phyloP scores from a whole-genome alignment of 2,329 filamentous ascomycete species.

The Pestalotiopsis sp. region DNA sequence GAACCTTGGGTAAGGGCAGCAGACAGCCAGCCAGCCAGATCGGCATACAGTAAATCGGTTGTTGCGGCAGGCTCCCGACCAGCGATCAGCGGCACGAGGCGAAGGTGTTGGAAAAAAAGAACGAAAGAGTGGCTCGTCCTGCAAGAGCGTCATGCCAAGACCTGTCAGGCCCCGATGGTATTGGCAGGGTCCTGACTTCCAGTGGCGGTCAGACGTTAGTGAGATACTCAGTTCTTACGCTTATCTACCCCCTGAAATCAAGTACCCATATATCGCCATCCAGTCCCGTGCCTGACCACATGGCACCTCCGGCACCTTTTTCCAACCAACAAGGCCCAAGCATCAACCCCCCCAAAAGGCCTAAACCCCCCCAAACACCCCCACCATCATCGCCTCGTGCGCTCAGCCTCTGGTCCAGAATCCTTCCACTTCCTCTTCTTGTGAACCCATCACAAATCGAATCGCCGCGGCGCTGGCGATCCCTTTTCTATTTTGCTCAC shows the following conservation, averaged over 20 bases:
- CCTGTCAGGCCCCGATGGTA: background rate
- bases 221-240: background rate
- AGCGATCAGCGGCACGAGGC: background rate
- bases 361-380: background rate
- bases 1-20: background rate
- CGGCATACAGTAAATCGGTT: background rate
- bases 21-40: too few species aligned
- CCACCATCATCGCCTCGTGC: constrained; percentile 6
- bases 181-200: background rate
- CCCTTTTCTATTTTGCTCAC: background rate
- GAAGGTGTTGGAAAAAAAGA: background rate
- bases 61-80: background rate
- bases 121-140: background rate
- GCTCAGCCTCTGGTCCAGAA: constrained; percentile 4
- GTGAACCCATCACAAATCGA: background rate
- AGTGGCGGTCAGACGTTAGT: background rate
- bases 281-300: background rate
- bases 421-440: background rate
- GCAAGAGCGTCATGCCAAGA: background rate
- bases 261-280: background rate
- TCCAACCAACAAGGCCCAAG: background rate
- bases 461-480: constrained; percentile 6
- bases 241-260: too few species aligned
- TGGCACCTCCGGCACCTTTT: background rate
- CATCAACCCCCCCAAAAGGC: too few species aligned